Evolutionary conservation across 1,139 yeast genomes (phyloP).

Genomic region (Sugiyamaella xylanicola): DNA sequence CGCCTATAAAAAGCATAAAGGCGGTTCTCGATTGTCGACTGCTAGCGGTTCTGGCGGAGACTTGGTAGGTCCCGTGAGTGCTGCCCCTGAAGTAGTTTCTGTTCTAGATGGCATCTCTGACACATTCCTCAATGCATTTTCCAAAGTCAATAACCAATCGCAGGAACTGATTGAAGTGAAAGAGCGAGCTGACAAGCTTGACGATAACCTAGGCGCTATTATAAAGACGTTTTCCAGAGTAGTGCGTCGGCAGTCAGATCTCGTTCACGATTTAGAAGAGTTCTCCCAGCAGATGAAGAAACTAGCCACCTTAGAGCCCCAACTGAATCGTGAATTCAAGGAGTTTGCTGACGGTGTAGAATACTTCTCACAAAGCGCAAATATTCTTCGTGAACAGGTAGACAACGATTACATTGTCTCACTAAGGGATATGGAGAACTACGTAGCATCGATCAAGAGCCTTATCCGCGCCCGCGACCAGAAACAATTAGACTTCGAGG

Average conservation of each 20-base stretch:
- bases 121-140: constrained; percentile 87
- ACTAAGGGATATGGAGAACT: constrained; percentile 84
- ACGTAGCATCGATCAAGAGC: constrained; percentile 72
- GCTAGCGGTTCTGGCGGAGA: constrained; percentile 24
- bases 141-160: constrained; percentile 72
- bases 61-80: constrained; percentile 26
- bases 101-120: constrained; percentile 74
- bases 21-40: constrained; percentile 36
- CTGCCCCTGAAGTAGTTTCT: constrained; percentile 30
- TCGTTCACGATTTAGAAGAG: constrained; percentile 70
- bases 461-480: constrained; percentile 85
- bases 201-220: constrained; percentile 75
- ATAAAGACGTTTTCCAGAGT: constrained; percentile 78
- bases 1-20: constrained; percentile 63
- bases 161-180: constrained; percentile 83
- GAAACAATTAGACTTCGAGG: constrained; percentile 88
- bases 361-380: constrained; percentile 50
- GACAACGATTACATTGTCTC: constrained; percentile 84
- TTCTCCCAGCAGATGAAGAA: constrained; percentile 71
- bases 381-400: constrained; percentile 58
- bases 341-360: constrained; percentile 57
- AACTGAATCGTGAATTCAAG: constrained; percentile 53
- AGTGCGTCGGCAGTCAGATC: constrained; percentile 69
- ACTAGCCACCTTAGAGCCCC: constrained; percentile 58
- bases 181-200: constrained; percentile 78